Evolutionary conservation across 176 grass and related monocot species (phyloP), one percentile per base, ranked within the genome.

Genomic region (Zoysia pacifica): DNA sequence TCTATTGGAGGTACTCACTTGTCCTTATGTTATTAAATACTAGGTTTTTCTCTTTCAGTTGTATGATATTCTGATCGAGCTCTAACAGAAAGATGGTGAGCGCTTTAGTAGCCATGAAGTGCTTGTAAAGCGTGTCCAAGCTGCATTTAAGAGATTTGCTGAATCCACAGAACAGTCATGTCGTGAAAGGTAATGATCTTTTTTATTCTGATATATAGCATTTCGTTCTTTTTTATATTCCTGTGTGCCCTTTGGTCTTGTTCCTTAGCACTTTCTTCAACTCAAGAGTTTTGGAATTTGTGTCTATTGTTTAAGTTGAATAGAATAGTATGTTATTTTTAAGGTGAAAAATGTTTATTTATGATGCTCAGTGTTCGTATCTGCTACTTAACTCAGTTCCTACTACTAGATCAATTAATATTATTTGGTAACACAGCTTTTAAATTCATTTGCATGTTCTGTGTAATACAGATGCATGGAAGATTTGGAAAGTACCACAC

Each of bases 401-500:
- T 36, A 59, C 42, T 48, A 35, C 35, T 60, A 41, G 44, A 61
- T 72, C 40, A 55, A 5, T 72, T 78, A 9, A 51, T 67, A 56
- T 59, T 61, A 59, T 68, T 59, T 84, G 46, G 11, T 56, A 18
- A 45, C 56, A 52, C 11, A 36, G 15, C 9, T 75, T 62, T 75
- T 36, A 10, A 76, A 47, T 78, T 69, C 36, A 61, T 83, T 38
- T 79, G 44, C 13, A 43, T 60, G n/a, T 37, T 69, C 51, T 54
- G 79, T 71, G 10, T 49, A 65, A 54, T 88, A 54, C 79, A 97
- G 95, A 78, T 94, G 92, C 71, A 93, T 94, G 95, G 95, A 97
- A 78, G 94, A 97, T 90, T 81, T 94, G 77, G 85, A 87, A 81
- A 94, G 95, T 88, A 97, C 90, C 42, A 97, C 95, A 43, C 87